Percentiles rank a stretch among this genome's conserved stretches.
These are phyloP conservation scores for Earliella scabrosa DNA, from an alignment of 1,284 basidiomycete genomes.

Conservation along the genomic window DNA sequence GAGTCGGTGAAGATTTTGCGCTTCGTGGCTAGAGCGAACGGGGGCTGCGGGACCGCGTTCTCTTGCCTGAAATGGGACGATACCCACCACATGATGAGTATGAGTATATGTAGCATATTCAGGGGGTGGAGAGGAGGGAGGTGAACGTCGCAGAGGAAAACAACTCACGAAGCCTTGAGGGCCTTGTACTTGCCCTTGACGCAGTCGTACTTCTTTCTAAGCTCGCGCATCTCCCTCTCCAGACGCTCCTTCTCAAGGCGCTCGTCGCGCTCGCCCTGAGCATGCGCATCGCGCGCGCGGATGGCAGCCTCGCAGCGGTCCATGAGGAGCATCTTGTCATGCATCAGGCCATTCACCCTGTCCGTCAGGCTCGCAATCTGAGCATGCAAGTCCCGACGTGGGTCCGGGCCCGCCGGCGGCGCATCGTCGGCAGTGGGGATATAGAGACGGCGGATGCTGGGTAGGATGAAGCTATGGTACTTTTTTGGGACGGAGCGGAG, in stretches of 20 bases:
- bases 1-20: slow-evolving; percentile 24
- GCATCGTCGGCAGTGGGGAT: slow-evolving; percentile 40
- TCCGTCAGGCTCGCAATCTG: slow-evolving; percentile 39
- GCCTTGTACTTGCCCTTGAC: slow-evolving; percentile 32
- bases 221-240: slow-evolving; percentile 30
- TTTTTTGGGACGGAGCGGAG: slow-evolving; percentile 58
- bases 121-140: not conserved
- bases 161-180: slow-evolving; percentile 30
- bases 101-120: not conserved
- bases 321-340: slow-evolving; percentile 47
- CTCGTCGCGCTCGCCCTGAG: slow-evolving; percentile 40
- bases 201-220: slow-evolving; percentile 36
- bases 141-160: not conserved
- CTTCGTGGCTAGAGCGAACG: slow-evolving; percentile 19
- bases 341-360: slow-evolving; percentile 39
- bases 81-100: too few relatives aligned
- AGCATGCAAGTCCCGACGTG: slow-evolving; percentile 23
- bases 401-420: slow-evolving; percentile 14
- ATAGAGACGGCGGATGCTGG: slow-evolving; percentile 60
- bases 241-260: slow-evolving; percentile 33
- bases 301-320: slow-evolving; percentile 43
- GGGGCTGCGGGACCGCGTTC: not conserved
- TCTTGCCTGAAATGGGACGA: slow-evolving; percentile 12
- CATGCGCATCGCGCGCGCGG: slow-evolving; percentile 33
- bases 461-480: slow-evolving; percentile 60